A percentile compares a stretch with the other conserved stretches of the same genome.
Evolutionary conservation across 2,329 filamentous ascomycete species (phyloP).

Genomic region (Ophiosphaerella narmari): DNA sequence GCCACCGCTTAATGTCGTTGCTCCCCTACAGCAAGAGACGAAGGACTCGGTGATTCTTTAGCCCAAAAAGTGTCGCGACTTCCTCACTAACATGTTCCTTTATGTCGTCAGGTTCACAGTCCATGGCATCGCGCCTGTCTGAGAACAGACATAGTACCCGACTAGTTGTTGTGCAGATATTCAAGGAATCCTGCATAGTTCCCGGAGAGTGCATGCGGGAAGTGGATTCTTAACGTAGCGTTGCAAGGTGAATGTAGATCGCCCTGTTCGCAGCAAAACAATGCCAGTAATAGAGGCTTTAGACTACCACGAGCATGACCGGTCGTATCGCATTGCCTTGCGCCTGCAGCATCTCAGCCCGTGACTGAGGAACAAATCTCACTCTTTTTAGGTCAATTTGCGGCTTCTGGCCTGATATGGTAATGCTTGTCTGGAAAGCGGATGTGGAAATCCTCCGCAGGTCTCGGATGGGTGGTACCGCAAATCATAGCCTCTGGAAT

Average conservation of each 20-base stretch:
- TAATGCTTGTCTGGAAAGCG: neutral
- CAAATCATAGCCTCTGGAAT: constrained; percentile 2
- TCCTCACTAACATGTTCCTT: neutral
- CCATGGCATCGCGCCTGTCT: neutral
- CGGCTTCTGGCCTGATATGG: neutral
- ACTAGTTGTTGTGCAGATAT: too few relatives aligned
- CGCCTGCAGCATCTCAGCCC: constrained; percentile 4
- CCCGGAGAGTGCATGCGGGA: neutral
- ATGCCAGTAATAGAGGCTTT: neutral
- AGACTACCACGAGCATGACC: neutral
- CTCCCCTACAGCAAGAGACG: neutral
- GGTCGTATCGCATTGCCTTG: constrained; percentile 3
- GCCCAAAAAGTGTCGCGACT: neutral
- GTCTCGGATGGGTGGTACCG: constrained; percentile 8
- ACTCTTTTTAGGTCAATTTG: neutral
- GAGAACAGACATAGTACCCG: too few relatives aligned
- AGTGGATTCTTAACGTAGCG: neutral
- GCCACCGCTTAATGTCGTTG: neutral
- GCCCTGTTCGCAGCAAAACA: neutral
- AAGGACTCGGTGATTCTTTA: neutral
- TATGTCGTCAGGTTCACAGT: neutral
- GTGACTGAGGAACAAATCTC: neutral
- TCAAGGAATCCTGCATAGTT: too few relatives aligned
- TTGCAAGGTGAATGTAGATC: neutral
- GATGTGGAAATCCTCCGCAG: neutral